Conservation (phyloP, 495 filamentous ascomycete genomes). For the Neurospora africana region DNA sequence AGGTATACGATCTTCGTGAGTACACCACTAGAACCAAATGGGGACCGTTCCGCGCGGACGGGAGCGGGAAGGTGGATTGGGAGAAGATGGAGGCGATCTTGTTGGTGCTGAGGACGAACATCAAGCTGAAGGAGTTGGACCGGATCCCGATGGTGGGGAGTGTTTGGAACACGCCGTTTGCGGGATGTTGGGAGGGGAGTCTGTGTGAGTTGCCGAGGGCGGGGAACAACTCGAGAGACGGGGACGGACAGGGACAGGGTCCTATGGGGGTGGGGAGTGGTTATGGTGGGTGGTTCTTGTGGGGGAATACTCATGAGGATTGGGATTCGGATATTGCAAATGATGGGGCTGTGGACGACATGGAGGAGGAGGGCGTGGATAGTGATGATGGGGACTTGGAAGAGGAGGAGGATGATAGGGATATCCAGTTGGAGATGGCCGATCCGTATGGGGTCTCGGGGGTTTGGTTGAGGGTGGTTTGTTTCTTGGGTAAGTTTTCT, state of each 20-base stretch:
- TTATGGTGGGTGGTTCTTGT: neutral
- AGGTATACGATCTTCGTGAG: slow-evolving; percentile 55
- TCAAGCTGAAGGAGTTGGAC: slow-evolving; percentile 34
- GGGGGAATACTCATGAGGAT: neutral
- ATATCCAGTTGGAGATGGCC: slow-evolving; percentile 21
- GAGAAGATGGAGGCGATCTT: slow-evolving; percentile 59
- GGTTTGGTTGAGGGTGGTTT: slow-evolving; percentile 48
- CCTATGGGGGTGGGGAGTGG: neutral
- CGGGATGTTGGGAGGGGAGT: slow-evolving; percentile 39
- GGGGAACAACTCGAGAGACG: neutral
- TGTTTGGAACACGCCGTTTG: slow-evolving; percentile 43
- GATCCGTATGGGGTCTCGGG: slow-evolving; percentile 54
- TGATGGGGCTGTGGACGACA: neutral
- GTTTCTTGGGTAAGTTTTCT: slow-evolving; percentile 29
- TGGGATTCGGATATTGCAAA: neutral
- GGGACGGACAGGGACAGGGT: neutral
- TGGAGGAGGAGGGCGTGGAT: neutral
- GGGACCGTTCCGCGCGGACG: slow-evolving; percentile 53
- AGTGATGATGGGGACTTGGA: neutral
- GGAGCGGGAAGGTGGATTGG: slow-evolving; percentile 48
- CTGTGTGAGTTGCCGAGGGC: slow-evolving; percentile 23
- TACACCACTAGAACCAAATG: slow-evolving; percentile 45
- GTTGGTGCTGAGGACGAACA: slow-evolving; percentile 48
- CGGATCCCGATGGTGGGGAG: slow-evolving; percentile 30
- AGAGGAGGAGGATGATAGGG: slow-evolving; percentile 3